Base-by-base conservation (phyloP, 1,284 basidiomycete genomes). In the Marasmius sp. region DNA sequence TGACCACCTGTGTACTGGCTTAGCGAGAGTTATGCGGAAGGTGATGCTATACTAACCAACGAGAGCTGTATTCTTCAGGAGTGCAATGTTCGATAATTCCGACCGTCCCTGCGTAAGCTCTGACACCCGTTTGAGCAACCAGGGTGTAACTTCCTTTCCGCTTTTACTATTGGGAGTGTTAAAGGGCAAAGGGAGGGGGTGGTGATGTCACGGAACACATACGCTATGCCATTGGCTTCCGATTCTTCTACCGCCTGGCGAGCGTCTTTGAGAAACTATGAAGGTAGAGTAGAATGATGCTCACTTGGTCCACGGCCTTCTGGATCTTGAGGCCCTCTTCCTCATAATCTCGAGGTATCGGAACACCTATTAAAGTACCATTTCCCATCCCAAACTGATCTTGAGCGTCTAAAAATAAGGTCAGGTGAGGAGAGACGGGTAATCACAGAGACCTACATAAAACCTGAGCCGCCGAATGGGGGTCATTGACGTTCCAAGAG, bases 91-190 rank as follows among this genome's bases (percentile, higher is more conserved):
- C 85, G 78, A 70, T 34, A 81, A 77, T 57, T 96, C 76, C 2
- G 94, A 94, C 62, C 79, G 80, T 3, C 94, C 93, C 45, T 82
- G 72, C 0, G 93, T 95, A 52, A 99, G 79, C 72, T 98, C 90
- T 8, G 85, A 85, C 1, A 99, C 91, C 18, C 96, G 86, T 61
- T 84, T 82, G 36, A 99, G 80, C 11, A 99, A 81, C 97, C 97
- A 99, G 3, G 97, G 97, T 1, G 97, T 99, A 10, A 87, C 95
- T 65, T 95, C 92, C 71, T 98, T 98, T 6, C 97, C 97, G 12
- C 81, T 79, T 67, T 83, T 89, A 70, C 86, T 91, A 55, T n/a
- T 14, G 37, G 7, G 22, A n/a, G 8, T 3, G 33, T 54, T 3
- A 47, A 20, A 47, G 16, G 8, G 16, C 20, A 14, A n/a, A 38